Percentiles rank a stretch among this genome's conserved stretches.
Conservation (phyloP, 306 rosid species). For the Dalbergia oliveri region DNA sequence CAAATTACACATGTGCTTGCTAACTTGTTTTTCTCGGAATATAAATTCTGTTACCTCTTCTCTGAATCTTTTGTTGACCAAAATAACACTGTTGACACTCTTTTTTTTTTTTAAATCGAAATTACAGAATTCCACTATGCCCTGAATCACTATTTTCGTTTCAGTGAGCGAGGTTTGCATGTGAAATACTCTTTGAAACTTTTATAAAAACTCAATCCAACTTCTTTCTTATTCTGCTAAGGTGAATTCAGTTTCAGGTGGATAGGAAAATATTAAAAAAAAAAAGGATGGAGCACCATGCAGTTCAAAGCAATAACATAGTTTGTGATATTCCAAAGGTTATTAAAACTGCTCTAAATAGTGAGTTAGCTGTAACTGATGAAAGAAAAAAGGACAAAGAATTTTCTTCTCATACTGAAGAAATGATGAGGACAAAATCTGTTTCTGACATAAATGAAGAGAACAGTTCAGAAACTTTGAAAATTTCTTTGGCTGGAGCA, state of each 20-base stretch:
- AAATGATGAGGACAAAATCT: conserved; percentile 1
- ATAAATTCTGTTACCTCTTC: neutral
- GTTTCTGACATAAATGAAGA: conserved; percentile 38
- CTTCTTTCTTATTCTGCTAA: neutral
- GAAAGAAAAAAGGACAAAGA: conserved; percentile 34
- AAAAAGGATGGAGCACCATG: conserved; percentile 38
- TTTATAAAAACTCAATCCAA: neutral
- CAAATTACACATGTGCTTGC: neutral
- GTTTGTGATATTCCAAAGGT: conserved; percentile 43
- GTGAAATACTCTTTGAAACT: too few relatives aligned
- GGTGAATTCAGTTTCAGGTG: neutral
- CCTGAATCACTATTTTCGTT: too few relatives aligned
- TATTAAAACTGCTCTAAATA: neutral
- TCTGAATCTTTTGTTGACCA: neutral
- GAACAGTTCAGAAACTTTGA: conserved; percentile 17
- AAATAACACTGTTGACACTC: too few relatives aligned
- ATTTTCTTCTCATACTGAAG: conserved; percentile 32
- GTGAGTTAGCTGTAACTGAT: conserved; percentile 15
- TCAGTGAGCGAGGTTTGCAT: too few relatives aligned
- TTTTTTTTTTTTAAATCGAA: too few relatives aligned
- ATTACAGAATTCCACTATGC: too few relatives aligned
- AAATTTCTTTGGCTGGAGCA: too few relatives aligned
- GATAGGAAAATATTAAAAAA: too few relatives aligned
- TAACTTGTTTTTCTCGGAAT: neutral
- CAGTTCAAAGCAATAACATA: conserved; percentile 28